Evolutionary conservation across 2,329 filamentous ascomycete genomes (phyloP).

Genomic region (Ophiocordyceps camponoti-floridani): DNA sequence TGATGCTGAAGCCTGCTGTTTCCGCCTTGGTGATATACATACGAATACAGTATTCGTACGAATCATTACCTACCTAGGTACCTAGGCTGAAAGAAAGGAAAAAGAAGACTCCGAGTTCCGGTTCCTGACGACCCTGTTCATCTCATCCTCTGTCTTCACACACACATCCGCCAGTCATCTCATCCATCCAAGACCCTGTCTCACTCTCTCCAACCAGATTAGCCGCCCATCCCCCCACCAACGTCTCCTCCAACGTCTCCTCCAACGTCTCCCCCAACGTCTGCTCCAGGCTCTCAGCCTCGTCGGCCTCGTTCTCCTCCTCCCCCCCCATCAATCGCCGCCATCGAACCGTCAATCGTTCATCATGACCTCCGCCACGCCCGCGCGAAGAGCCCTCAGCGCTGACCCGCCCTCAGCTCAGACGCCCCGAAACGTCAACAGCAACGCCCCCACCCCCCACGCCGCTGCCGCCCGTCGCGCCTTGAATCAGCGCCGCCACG

Average conservation of each 20-base stretch:
- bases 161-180: not conserved
- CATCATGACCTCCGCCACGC: slow-evolving; percentile 8
- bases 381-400: slow-evolving; percentile 10
- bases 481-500: slow-evolving; percentile 38
- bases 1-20: not conserved
- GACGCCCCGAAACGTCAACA: slow-evolving; percentile 13
- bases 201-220: too few species aligned
- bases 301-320: too few species aligned
- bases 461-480: slow-evolving; percentile 40
- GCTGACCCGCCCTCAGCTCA: slow-evolving; percentile 21
- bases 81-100: too few species aligned
- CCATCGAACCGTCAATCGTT: too few species aligned
- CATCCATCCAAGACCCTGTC: too few species aligned
- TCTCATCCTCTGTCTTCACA: not conserved
- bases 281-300: too few species aligned
- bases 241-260: too few species aligned
- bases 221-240: too few species aligned
- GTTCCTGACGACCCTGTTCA: not conserved
- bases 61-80: too few species aligned
- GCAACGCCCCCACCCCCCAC: slow-evolving; percentile 37
- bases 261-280: too few species aligned
- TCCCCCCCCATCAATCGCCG: not conserved
- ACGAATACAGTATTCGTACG: too few species aligned
- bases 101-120: too few species aligned
- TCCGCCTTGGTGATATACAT: not conserved